phyloP scores from a whole-genome alignment of 352 stramenopile genomes.

The Phytophthora hybrid region DNA sequence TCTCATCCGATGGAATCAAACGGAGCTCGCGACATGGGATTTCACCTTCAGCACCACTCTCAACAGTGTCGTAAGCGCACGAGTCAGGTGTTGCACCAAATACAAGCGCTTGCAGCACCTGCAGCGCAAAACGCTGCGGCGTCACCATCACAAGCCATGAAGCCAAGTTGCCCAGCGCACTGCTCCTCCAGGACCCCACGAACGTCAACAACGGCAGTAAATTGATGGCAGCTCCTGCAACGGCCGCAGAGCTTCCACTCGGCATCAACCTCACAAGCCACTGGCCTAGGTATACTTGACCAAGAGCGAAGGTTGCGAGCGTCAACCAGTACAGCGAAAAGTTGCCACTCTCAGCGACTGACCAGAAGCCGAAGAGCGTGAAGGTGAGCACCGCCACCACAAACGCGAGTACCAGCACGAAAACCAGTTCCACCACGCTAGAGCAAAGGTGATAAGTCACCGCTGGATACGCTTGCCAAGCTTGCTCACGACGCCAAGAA shows the following conservation, averaged over 20 bases:
- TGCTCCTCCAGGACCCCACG: constrained; percentile 28
- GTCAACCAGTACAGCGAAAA: constrained; percentile 39
- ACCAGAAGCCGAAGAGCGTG: constrained; percentile 32
- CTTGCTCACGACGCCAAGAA: constrained; percentile 37
- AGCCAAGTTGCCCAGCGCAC: constrained; percentile 12
- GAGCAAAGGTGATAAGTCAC: constrained; percentile 30
- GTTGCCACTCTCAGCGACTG: constrained; percentile 19
- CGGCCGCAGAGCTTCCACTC: constrained; percentile 21
- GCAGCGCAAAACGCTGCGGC: constrained; percentile 33
- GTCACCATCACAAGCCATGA: constrained; percentile 31
- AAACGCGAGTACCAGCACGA: constrained; percentile 26
- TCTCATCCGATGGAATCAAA: constrained; percentile 25
- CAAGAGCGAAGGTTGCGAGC: constrained; percentile 28
- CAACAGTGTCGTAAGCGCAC: constrained; percentile 15
- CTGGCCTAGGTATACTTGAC: constrained; percentile 35
- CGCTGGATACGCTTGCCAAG: constrained; percentile 34
- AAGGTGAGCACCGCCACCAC: constrained; percentile 23
- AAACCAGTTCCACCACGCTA: constrained; percentile 23
- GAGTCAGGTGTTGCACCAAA: constrained; percentile 28
- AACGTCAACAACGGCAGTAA: constrained; percentile 34
- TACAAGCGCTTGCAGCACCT: constrained; percentile 33
- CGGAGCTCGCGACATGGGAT: constrained; percentile 32
- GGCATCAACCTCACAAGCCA: constrained; percentile 30
- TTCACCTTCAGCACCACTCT: background rate
- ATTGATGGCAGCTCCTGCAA: constrained; percentile 26